These are phyloP conservation scores for Viridothelium virens DNA, from an alignment of 495 filamentous ascomycete genomes.

Conservation along the genomic window DNA sequence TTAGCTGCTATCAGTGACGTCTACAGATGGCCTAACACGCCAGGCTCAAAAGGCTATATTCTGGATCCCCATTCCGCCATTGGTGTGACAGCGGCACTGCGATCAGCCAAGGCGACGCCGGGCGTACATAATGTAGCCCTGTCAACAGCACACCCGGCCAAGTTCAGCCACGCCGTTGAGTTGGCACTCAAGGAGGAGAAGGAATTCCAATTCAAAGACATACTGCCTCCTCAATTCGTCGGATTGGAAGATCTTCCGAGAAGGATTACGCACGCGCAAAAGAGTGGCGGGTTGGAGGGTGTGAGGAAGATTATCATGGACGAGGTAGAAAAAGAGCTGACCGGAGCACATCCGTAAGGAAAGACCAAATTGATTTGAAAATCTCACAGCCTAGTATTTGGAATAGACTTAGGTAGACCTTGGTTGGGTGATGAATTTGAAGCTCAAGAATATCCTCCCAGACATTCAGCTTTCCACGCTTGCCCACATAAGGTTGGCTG, in stretches of 20 bases:
- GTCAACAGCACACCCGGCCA: not conserved
- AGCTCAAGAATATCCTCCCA: no score
- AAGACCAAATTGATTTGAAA: no score
- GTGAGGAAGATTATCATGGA: not conserved
- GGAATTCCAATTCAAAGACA: conserved; percentile 3
- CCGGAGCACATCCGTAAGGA: not conserved
- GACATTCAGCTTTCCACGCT: no score
- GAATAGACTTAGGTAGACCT: no score
- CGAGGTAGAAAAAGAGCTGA: not conserved
- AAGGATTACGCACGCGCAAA: not conserved
- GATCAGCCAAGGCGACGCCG: not conserved
- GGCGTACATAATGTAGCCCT: not conserved
- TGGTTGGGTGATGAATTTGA: no score
- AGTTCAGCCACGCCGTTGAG: not conserved
- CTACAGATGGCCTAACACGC: not conserved
- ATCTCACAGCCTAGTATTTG: no score
- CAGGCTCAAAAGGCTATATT: not conserved
- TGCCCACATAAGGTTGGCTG: no score
- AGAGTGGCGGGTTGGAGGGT: not conserved
- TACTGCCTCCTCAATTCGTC: not conserved
- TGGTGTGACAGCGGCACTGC: not conserved
- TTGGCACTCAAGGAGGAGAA: not conserved
- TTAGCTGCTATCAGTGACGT: not conserved
- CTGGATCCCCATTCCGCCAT: not conserved
- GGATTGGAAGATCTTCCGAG: not conserved